Evolutionary conservation across 2,329 filamentous ascomycete species (phyloP), one percentile per base, ranked within the genome.

Genomic region (Eutypella sp.): DNA sequence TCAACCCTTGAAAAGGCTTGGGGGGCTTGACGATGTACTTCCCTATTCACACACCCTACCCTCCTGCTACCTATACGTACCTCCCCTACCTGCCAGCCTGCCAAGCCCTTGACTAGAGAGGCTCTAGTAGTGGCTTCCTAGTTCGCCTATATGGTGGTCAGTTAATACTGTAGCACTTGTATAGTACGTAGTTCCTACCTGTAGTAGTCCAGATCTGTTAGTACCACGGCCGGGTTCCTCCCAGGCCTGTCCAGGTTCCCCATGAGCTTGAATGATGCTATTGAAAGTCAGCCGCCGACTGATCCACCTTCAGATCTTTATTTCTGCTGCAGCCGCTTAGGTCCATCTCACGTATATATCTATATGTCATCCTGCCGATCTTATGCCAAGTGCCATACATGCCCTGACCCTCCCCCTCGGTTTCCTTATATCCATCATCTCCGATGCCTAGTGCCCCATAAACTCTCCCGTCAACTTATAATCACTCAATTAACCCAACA

Each of bases 181-280:
- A n/a, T n/a, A n/a, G n/a, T n/a, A n/a, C n/a, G n/a, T n/a, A n/a
- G n/a, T n/a, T n/a, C n/a, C n/a, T n/a, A 19, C 36, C 8, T 39
- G 36, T 19, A 39, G 36, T 22, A 24, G 20, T 15, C 19, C 36
- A 39, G 36, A 39, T 39, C 36, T 39, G 18, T 24, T 39, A 39
- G 22, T 39, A 13, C 29, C 13, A n/a, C n/a, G n/a, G n/a, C n/a
- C n/a, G 18, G 18, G 31, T 16, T 34, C 31, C n/a, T 16, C 18
- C 18, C 10, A 34, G n/a, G n/a, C n/a, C 15, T n/a, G 31, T n/a
- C 36, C 19, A 39, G 36, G 36, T 39, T 39, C 20, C 36, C 36
- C 36, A 39, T 39, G 36, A 39, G 20, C 36, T 39, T 20, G 36
- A 22, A 39, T 39, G 20, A 15, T 39, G 36, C 36, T 39, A 39